Evolutionary conservation across 2,329 filamentous ascomycete species (phyloP).

Genomic region (Beauveria brongniartii): DNA sequence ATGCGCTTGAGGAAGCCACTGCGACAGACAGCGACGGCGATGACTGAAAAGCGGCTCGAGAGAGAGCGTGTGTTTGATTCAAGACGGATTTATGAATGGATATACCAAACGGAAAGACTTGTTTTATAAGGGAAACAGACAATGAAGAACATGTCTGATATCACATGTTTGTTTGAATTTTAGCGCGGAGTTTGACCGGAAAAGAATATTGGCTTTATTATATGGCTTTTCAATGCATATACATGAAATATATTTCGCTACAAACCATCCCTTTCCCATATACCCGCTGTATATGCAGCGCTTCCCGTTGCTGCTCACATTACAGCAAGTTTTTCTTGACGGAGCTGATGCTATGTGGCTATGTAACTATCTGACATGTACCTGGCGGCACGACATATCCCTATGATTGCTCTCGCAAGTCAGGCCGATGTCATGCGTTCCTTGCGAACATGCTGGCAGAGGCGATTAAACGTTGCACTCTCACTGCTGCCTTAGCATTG

Average conservation of each 20-base stretch:
- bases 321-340: too few relatives aligned
- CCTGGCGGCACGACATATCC: too few relatives aligned
- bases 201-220: constrained; percentile 3
- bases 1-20: constrained; percentile 40
- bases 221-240: background rate
- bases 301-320: too few relatives aligned
- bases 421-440: too few relatives aligned
- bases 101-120: background rate
- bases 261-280: background rate
- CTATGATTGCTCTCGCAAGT: too few relatives aligned
- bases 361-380: too few relatives aligned
- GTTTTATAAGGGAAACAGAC: background rate
- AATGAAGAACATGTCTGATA: background rate
- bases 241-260: background rate
- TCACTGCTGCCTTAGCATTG: background rate
- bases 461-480: background rate
- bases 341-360: too few relatives aligned
- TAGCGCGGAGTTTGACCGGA: constrained; percentile 2
- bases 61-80: background rate
- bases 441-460: too few relatives aligned
- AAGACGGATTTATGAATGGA: background rate
- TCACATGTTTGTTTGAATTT: constrained; percentile 2
- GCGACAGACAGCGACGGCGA: constrained; percentile 41
- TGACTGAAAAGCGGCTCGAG: constrained; percentile 17
- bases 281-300: too few relatives aligned